A percentile compares a stretch with the other conserved stretches of the same genome.
phyloP scores from a whole-genome alignment of 345 rosid genomes.

The Populus nigra region DNA sequence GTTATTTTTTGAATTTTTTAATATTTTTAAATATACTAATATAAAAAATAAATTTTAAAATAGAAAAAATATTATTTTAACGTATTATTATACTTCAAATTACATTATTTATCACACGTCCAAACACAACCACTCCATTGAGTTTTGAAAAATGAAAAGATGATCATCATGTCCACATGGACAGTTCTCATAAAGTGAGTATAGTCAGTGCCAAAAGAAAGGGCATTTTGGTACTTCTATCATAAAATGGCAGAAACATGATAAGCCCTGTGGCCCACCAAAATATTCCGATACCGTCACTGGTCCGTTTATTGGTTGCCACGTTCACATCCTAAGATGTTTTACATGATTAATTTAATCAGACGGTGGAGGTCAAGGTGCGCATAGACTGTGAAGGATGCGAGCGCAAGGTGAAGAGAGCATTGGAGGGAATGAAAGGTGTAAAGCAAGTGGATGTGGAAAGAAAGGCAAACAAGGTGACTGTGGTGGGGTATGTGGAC shows the following conservation, averaged over 20 bases:
- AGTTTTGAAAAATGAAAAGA: background rate
- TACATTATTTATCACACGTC: background rate
- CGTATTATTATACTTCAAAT: too few relatives aligned
- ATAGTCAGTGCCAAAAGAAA: background rate
- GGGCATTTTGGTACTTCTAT: background rate
- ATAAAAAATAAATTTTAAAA: too few relatives aligned
- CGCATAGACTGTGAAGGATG: conserved; percentile 96
- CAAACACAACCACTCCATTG: background rate
- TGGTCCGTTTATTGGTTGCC: too few relatives aligned
- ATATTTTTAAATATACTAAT: too few relatives aligned
- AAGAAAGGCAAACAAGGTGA: conserved; percentile 73
- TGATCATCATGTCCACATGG: background rate
- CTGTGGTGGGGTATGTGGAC: conserved; percentile 83
- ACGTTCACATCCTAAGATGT: background rate
- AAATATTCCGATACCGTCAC: background rate
- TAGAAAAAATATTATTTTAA: too few relatives aligned
- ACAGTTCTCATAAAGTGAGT: background rate
- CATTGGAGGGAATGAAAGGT: conserved; percentile 89
- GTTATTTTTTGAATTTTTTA: too few relatives aligned
- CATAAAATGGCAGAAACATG: background rate
- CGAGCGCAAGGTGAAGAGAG: conserved; percentile 75
- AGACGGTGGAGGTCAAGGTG: conserved; percentile 95
- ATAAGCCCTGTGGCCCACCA: background rate
- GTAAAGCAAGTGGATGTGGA: conserved; percentile 75
- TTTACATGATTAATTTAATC: conserved; percentile 3